These are phyloP conservation scores for Cercospora brassicicola DNA, from an alignment of 2,329 filamentous ascomycete species.

Conservation along the genomic window DNA sequence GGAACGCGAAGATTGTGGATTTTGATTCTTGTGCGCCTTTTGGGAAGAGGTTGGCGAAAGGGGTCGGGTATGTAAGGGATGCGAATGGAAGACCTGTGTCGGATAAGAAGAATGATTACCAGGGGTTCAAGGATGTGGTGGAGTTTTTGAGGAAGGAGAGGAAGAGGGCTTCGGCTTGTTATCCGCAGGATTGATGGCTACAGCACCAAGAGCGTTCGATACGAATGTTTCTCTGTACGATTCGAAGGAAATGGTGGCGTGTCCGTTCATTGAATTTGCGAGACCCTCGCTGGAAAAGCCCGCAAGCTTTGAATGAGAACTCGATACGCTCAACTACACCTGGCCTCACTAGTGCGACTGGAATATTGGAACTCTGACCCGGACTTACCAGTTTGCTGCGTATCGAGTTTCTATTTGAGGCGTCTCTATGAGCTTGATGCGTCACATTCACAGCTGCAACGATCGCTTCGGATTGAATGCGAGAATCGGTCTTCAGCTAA, in stretches of 20 bases:
- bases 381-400: too few relatives aligned
- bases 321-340: background rate
- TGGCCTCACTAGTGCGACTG: too few relatives aligned
- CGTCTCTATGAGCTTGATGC: background rate
- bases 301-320: background rate
- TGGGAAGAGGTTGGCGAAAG: constrained; percentile 34
- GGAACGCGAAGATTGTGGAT: constrained; percentile 40
- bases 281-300: background rate
- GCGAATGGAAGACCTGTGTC: constrained; percentile 20
- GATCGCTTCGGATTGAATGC: background rate
- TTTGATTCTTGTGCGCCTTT: constrained; percentile 41
- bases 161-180: constrained; percentile 5
- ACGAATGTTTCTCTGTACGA: background rate
- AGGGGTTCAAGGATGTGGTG: constrained; percentile 14
- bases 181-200: background rate
- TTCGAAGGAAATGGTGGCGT: background rate
- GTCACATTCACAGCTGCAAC: background rate
- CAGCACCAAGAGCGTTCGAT: background rate
- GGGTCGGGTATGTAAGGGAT: constrained; percentile 21
- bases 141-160: constrained; percentile 8
- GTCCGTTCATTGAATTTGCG: background rate
- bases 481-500: too few relatives aligned
- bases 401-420: background rate
- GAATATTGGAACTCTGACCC: too few relatives aligned
- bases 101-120: constrained; percentile 27